Conservation (phyloP, 768 basidiomycete genomes). For the Serendipita vermifera region DNA sequence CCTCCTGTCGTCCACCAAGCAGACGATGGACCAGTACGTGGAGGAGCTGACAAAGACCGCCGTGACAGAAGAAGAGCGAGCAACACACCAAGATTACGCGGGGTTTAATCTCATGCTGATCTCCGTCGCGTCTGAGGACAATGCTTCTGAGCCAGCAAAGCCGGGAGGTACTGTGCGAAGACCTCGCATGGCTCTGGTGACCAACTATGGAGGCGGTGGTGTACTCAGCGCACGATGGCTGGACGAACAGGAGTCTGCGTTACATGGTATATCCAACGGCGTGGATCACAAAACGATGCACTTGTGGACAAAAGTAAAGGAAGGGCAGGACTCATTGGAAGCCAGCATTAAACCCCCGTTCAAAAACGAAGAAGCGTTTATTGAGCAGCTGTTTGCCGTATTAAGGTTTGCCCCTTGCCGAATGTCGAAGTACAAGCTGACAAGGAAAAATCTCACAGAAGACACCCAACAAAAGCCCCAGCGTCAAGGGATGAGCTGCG, state of each 20-base stretch:
- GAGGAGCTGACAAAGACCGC: constrained; percentile 35
- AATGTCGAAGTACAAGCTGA: too few species aligned
- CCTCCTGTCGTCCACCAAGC: constrained; percentile 30
- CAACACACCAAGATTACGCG: constrained; percentile 34
- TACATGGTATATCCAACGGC: constrained; percentile 63
- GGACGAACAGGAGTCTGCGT: constrained; percentile 33
- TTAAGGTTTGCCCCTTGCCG: too few species aligned
- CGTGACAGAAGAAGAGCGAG: constrained; percentile 13
- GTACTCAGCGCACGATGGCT: constrained; percentile 41
- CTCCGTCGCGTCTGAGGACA: constrained; percentile 25
- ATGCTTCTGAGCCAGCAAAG: not conserved
- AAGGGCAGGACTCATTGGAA: constrained; percentile 39
- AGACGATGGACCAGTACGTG: constrained; percentile 35
- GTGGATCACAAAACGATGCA: constrained; percentile 47
- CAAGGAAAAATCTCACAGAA: not conserved
- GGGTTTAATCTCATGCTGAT: constrained; percentile 75
- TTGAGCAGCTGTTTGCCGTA: constrained; percentile 47
- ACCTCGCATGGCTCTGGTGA: constrained; percentile 37
- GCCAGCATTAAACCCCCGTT: constrained; percentile 29
- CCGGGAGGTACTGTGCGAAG: constrained; percentile 29
- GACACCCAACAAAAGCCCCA: too few species aligned
- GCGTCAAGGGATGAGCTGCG: not conserved
- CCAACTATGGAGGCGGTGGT: constrained; percentile 62
- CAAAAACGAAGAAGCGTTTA: constrained; percentile 40
- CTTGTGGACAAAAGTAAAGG: constrained; percentile 62